Evolutionary conservation across 2,329 filamentous ascomycete species (phyloP).

Genomic region (Cadophora gregata): DNA sequence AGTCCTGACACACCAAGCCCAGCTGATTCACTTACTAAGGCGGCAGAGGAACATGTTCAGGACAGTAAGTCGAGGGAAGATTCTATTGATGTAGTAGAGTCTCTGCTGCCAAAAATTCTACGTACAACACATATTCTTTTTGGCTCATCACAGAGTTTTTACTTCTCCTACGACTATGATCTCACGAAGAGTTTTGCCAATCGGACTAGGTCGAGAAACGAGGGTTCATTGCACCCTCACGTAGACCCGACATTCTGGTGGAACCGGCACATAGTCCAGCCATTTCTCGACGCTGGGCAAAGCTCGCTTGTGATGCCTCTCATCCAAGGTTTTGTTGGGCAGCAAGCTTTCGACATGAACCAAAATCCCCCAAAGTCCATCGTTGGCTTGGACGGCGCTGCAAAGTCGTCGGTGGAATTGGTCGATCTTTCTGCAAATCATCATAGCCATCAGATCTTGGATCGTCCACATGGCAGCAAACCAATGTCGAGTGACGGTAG

Average conservation of each 20-base stretch:
- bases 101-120: conserved; percentile 81
- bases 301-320: conserved; percentile 77
- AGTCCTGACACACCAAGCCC: conserved; percentile 37
- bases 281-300: conserved; percentile 77
- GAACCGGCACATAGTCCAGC: conserved; percentile 78
- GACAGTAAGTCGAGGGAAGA: conserved; percentile 3
- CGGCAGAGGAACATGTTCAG: not conserved
- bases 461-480: conserved; percentile 35
- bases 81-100: conserved; percentile 33
- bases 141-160: conserved; percentile 83
- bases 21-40: conserved; percentile 41
- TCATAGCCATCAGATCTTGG: not conserved
- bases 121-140: conserved; percentile 86
- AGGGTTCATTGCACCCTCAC: conserved; percentile 69
- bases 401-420: conserved; percentile 50
- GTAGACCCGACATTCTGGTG: conserved; percentile 88
- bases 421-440: conserved; percentile 45
- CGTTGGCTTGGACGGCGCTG: conserved; percentile 56
- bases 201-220: conserved; percentile 49
- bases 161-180: conserved; percentile 94
- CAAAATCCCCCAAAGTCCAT: conserved; percentile 52
- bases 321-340: conserved; percentile 94
- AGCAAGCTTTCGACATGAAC: conserved; percentile 79
- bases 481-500: conserved; percentile 24
- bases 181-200: conserved; percentile 71